These are phyloP conservation scores for Trichophyton schoenleinii DNA, from an alignment of 2,329 filamentous ascomycete species.

Conservation along the genomic window DNA sequence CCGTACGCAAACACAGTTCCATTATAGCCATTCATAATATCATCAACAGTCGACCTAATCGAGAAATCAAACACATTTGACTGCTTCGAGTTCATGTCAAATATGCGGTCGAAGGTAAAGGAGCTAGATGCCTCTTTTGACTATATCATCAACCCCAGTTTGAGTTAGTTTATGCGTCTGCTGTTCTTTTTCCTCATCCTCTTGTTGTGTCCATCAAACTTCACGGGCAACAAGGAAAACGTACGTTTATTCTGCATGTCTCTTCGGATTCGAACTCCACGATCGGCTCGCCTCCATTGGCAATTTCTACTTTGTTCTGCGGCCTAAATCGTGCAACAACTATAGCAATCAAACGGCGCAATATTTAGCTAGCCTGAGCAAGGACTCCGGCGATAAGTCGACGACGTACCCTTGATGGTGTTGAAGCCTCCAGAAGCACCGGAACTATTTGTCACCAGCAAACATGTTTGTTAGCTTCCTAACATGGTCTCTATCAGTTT, in stretches of 20 bases:
- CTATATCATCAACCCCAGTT: not conserved
- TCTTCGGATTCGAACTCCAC: conserved; percentile 80
- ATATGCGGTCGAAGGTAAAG: conserved; percentile 97
- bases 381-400: conserved; percentile 2
- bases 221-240: conserved; percentile 22
- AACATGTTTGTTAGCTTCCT: conserved; percentile 4
- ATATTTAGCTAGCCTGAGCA: not conserved
- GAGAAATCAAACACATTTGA: conserved; percentile 96
- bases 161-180: not conserved
- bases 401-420: conserved; percentile 42
- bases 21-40: conserved; percentile 98
- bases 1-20: conserved; percentile 98
- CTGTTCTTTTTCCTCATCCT: not conserved
- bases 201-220: not conserved
- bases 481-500: conserved; percentile 1
- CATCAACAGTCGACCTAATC: conserved; percentile 88
- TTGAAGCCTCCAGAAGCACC: conserved; percentile 27
- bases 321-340: conserved; percentile 96
- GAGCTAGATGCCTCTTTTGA: conserved; percentile 48
- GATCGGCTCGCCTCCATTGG: conserved; percentile 80
- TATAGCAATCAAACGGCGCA: conserved; percentile 26
- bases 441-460: conserved; percentile 16
- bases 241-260: conserved; percentile 73
- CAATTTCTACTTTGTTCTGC: conserved; percentile 88
- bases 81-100: conserved; percentile 85